phyloP scores from a whole-genome alignment of 106 monocot species.

The Alisma plantagoaquatica region DNA sequence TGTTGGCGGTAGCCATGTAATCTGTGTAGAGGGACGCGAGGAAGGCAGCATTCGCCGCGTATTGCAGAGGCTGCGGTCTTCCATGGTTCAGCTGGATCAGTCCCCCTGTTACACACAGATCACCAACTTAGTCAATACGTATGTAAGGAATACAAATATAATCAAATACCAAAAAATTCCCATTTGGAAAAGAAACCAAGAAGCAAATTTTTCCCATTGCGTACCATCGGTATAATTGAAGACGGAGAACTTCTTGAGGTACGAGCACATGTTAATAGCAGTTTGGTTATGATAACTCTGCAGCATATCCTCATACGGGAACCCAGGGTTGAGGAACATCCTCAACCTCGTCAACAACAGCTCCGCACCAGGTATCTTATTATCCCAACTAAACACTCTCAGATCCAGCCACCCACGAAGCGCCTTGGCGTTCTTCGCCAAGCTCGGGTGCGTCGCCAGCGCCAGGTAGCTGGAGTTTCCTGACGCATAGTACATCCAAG shows the following conservation, averaged over 20 bases:
- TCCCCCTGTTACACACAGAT: slow-evolving; percentile 30
- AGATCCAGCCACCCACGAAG: slow-evolving; percentile 23
- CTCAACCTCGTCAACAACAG: slow-evolving; percentile 49
- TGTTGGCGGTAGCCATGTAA: slow-evolving; percentile 39
- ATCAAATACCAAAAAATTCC: neutral
- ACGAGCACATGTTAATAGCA: slow-evolving; percentile 34
- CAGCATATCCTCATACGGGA: slow-evolving; percentile 64
- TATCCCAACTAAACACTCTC: slow-evolving; percentile 72
- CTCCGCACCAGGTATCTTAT: slow-evolving; percentile 59
- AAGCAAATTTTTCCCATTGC: no score
- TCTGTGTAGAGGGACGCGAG: slow-evolving; percentile 51
- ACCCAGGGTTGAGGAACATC: slow-evolving; percentile 65
- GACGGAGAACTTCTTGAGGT: slow-evolving; percentile 22
- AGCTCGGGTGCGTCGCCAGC: slow-evolving; percentile 33
- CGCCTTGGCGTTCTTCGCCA: slow-evolving; percentile 44
- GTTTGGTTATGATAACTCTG: slow-evolving; percentile 28
- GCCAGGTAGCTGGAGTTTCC: slow-evolving; percentile 40
- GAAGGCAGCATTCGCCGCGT: slow-evolving; percentile 33
- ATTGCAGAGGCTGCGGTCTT: slow-evolving; percentile 36
- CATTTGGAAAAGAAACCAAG: no score
- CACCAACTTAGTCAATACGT: neutral
- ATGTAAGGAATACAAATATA: neutral
- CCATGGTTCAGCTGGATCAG: slow-evolving; percentile 57
- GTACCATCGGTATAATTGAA: slow-evolving; percentile 62
- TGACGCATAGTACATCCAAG: slow-evolving; percentile 75